Evolutionary conservation across 164 flowering plant species (phyloP).

Genomic region (Annona squamosa): DNA sequence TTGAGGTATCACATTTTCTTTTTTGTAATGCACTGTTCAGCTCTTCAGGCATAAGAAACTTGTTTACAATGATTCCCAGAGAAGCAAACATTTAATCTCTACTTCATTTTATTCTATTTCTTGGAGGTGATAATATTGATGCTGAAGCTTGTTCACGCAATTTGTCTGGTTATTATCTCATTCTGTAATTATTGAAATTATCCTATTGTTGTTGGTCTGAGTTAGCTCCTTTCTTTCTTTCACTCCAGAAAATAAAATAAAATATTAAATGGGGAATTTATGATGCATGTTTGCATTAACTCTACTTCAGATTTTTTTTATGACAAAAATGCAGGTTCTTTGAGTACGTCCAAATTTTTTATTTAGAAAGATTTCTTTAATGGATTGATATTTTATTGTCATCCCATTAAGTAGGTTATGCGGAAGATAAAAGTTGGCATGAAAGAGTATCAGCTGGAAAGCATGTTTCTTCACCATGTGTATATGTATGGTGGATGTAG

Average conservation of each 20-base stretch:
- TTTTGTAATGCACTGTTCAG: background rate
- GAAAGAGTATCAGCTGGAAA: slow-evolving; percentile 92
- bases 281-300: too few relatives aligned
- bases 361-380: background rate
- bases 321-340: too few relatives aligned
- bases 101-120: background rate
- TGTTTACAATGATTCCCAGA: background rate
- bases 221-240: background rate
- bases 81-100: slow-evolving; percentile 2
- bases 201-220: background rate
- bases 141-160: background rate
- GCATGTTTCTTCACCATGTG: slow-evolving; percentile 82
- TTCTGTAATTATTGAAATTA: background rate
- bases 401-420: slow-evolving; percentile 57
- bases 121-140: background rate
- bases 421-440: slow-evolving; percentile 54
- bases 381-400: background rate
- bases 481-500: slow-evolving; percentile 95
- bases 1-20: slow-evolving; percentile 46
- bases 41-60: background rate
- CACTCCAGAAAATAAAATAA: background rate
- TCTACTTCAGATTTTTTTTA: too few relatives aligned
- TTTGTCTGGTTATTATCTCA: background rate
- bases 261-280: too few relatives aligned
- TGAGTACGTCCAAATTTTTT: background rate